A percentile compares a stretch with the other conserved stretches of the same genome.
phyloP scores from a whole-genome alignment of 1,284 basidiomycete species.

The Tranzscheliella williamsii region DNA sequence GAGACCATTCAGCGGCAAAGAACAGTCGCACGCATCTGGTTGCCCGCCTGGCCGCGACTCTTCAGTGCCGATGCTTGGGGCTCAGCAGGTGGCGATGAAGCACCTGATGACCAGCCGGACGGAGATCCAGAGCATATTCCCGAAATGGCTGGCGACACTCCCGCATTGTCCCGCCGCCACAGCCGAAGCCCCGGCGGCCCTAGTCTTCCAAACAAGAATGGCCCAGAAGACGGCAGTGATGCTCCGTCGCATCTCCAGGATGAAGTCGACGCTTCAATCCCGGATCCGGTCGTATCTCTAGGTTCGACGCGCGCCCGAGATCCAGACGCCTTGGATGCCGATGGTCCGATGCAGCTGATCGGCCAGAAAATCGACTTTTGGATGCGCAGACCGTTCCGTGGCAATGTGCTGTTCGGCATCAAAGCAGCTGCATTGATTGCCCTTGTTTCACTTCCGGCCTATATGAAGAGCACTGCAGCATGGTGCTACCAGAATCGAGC shows the following conservation, averaged over 20 bases:
- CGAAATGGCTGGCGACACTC: conserved; percentile 19
- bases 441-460: conserved; percentile 52
- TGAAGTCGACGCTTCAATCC: background rate
- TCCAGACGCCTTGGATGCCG: conserved; percentile 74
- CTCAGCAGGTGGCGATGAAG: conserved; percentile 4
- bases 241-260: background rate
- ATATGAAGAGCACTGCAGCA: conserved; percentile 33
- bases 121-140: conserved; percentile 36
- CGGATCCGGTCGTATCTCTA: conserved; percentile 59
- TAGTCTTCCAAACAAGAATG: background rate
- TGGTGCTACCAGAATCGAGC: conserved; percentile 56
- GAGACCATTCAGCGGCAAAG: conserved; percentile 68
- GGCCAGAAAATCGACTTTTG: conserved; percentile 41
- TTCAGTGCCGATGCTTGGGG: conserved; percentile 66
- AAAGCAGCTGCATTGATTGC: conserved; percentile 76
- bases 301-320: conserved; percentile 67
- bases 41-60: conserved; percentile 65
- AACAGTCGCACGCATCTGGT: conserved; percentile 69
- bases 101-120: conserved; percentile 22
- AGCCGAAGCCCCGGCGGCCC: conserved; percentile 10
- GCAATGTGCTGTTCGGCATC: conserved; percentile 70
- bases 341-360: conserved; percentile 27
- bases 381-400: conserved; percentile 43
- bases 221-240: background rate
- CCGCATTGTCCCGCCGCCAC: conserved; percentile 10